Evolutionary conservation across 768 basidiomycete genomes (phyloP).

Genomic region (Tulasnella sp.): DNA sequence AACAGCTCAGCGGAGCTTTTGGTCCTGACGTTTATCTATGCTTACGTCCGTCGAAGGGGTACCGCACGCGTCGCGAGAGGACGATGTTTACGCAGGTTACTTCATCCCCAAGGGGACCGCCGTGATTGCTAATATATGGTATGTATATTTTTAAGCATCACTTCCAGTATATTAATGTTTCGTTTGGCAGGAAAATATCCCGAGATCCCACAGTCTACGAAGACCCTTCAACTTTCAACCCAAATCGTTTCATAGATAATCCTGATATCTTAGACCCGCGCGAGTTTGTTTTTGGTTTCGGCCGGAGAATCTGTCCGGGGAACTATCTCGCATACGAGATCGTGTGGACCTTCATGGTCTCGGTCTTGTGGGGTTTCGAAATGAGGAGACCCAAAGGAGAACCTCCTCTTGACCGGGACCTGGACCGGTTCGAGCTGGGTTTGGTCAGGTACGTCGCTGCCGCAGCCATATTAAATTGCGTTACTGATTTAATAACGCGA

Average conservation of each 20-base stretch:
- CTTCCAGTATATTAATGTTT: too few relatives aligned
- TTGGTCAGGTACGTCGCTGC: background rate
- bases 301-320: slow-evolving; percentile 9
- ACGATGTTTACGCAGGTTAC: background rate
- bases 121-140: background rate
- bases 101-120: background rate
- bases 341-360: background rate
- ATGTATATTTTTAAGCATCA: background rate
- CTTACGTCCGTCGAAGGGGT: background rate
- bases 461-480: background rate
- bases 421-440: background rate
- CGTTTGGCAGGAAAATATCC: background rate
- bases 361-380: background rate
- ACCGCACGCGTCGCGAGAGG: background rate
- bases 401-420: background rate
- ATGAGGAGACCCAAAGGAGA: background rate
- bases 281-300: slow-evolving; percentile 7
- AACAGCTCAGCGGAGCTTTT: too few relatives aligned
- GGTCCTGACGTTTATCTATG: too few relatives aligned
- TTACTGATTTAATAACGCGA: background rate
- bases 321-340: background rate
- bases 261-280: background rate
- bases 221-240: background rate
- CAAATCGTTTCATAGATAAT: background rate
- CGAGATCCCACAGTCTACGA: background rate